phyloP scores from a whole-genome alignment of 2,329 filamentous ascomycete species.

The Fusarium pseudoanthophilum region DNA sequence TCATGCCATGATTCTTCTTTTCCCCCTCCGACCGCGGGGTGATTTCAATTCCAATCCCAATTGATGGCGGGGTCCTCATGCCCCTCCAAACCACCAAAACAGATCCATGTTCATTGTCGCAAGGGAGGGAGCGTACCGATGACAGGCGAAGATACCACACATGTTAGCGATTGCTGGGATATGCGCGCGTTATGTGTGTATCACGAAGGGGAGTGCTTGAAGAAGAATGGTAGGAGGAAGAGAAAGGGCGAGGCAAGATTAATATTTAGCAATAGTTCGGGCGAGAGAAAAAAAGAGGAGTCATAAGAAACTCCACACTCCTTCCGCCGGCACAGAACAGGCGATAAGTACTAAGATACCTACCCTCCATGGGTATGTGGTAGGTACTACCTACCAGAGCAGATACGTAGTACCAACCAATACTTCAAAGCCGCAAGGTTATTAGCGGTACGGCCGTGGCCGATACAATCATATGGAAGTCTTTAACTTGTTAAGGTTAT shows the following conservation, averaged over 20 bases:
- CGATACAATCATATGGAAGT: constrained; percentile 6
- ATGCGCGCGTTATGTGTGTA: constrained; percentile 25
- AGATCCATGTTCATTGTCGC: constrained; percentile 41
- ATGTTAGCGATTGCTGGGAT: constrained; percentile 65
- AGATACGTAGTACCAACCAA: constrained; percentile 6
- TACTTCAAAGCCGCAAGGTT: constrained; percentile 31
- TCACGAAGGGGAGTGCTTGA: constrained; percentile 11
- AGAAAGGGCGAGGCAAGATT: constrained; percentile 32
- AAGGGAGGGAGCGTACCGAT: constrained; percentile 67
- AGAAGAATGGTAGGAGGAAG: constrained; percentile 17
- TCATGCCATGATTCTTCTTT: constrained; percentile 34
- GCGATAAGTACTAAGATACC: constrained; percentile 24
- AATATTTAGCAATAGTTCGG: constrained; percentile 32
- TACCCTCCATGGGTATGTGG: neutral
- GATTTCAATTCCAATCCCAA: constrained; percentile 27
- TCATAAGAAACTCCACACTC: constrained; percentile 39
- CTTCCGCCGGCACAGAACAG: constrained; percentile 33
- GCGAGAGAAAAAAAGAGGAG: constrained; percentile 37
- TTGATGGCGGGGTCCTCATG: constrained; percentile 36
- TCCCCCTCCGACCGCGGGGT: constrained; percentile 47
- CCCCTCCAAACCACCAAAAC: constrained; percentile 25
- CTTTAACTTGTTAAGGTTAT: constrained; percentile 32
- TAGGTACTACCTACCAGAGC: constrained; percentile 10
- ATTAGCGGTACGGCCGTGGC: constrained; percentile 27
- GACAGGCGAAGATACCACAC: constrained; percentile 98